Percentiles rank a stretch among this genome's conserved stretches.
phyloP scores from a whole-genome alignment of 108 stramenopile species.

The Cyclostephanos tholiformis region DNA sequence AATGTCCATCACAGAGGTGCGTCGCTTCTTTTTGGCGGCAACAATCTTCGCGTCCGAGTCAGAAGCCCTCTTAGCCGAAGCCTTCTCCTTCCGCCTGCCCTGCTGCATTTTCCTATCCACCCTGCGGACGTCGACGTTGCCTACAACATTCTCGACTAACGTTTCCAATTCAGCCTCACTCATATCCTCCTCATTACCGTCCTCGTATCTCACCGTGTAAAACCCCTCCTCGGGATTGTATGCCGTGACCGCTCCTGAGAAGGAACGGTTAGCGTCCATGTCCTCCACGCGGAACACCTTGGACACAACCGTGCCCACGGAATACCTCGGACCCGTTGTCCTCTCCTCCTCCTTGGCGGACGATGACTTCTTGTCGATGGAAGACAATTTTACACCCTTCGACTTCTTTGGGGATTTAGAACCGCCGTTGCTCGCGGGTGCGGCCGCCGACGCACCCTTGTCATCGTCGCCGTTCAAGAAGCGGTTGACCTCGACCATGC shows the following conservation, averaged over 20 bases:
- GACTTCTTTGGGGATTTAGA: background rate
- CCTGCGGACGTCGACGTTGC: background rate
- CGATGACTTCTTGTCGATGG: background rate
- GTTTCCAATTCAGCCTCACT: slow-evolving; percentile 7
- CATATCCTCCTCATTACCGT: slow-evolving; percentile 15
- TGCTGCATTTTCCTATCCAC: background rate
- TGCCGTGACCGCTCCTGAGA: slow-evolving; percentile 1
- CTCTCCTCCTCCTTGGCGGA: background rate
- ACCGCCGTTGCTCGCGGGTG: background rate
- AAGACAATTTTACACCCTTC: background rate
- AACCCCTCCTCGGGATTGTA: background rate
- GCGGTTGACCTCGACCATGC: slow-evolving; percentile 28
- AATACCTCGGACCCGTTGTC: background rate
- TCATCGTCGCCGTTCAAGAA: slow-evolving; percentile 1
- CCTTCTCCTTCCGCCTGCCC: slow-evolving; percentile 6
- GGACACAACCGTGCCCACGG: slow-evolving; percentile 1
- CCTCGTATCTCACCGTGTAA: slow-evolving; percentile 11
- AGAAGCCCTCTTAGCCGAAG: background rate
- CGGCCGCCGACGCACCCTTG: background rate
- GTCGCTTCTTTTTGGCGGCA: slow-evolving; percentile 15
- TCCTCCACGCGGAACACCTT: slow-evolving; percentile 7
- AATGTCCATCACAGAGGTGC: slow-evolving; percentile 2
- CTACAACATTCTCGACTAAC: slow-evolving; percentile 1
- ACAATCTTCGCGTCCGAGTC: background rate
- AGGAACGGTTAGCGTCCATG: background rate